A percentile compares a stretch with the other conserved stretches of the same genome.
phyloP scores from a whole-genome alignment of 139 green algal species.

The Dunaliella sp. region DNA sequence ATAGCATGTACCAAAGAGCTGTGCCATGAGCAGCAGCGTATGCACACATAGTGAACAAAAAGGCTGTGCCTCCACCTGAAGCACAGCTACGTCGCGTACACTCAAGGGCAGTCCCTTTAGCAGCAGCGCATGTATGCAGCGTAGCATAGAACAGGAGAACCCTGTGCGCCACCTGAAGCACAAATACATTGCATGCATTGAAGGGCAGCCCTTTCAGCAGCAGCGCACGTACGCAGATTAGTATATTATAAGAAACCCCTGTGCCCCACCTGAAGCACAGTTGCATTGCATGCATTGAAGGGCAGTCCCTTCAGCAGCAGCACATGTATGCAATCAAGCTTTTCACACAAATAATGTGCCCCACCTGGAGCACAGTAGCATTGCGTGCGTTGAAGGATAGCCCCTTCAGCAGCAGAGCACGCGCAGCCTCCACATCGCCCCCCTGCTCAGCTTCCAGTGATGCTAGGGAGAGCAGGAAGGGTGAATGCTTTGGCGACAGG shows the following conservation, averaged over 20 bases:
- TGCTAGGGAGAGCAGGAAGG: slow-evolving; percentile 25
- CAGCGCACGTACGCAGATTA: neutral
- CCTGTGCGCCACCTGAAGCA: neutral
- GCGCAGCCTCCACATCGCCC: slow-evolving; percentile 5
- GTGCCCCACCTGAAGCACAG: neutral
- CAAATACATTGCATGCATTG: neutral
- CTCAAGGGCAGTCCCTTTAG: neutral
- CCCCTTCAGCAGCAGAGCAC: slow-evolving; percentile 15
- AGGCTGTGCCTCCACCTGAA: no score
- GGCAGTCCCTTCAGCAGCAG: neutral
- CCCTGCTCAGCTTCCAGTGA: slow-evolving; percentile 1
- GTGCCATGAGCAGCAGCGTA: neutral
- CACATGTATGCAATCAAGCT: neutral
- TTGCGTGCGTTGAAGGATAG: slow-evolving; percentile 17
- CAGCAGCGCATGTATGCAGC: neutral
- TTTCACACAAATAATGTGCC: neutral
- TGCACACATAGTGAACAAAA: neutral
- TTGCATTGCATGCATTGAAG: neutral
- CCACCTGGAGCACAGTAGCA: slow-evolving; percentile 35
- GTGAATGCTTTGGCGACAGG: slow-evolving; percentile 23
- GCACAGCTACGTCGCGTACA: neutral
- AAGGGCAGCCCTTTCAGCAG: neutral
- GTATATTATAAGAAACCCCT: neutral
- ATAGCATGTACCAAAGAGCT: no score
- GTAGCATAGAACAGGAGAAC: neutral